A percentile compares a stretch with the other conserved stretches of the same genome.
Conservation (phyloP, 2,329 filamentous ascomycete genomes). For the Tolypocladium inflatum region DNA sequence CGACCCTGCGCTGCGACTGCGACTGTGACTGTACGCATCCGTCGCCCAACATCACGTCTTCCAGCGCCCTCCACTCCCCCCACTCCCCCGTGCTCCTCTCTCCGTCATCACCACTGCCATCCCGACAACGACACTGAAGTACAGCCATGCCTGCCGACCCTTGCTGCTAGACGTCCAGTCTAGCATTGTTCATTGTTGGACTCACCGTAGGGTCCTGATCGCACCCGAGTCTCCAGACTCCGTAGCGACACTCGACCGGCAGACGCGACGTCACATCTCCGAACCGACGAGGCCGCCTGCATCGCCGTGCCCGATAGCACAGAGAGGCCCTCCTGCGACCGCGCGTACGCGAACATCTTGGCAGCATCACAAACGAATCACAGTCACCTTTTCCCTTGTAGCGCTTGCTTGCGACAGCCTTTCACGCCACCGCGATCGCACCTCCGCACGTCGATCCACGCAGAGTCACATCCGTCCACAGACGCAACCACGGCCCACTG, state of each 20-base stretch:
- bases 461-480: background rate
- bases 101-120: conserved; percentile 3
- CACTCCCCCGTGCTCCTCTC: conserved; percentile 1
- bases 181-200: conserved; percentile 11
- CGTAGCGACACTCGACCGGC: background rate
- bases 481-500: background rate
- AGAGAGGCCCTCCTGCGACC: background rate
- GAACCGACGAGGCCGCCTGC: background rate
- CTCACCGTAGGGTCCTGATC: conserved; percentile 8
- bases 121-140: background rate
- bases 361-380: background rate
- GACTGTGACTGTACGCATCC: background rate
- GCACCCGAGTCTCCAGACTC: conserved; percentile 7
- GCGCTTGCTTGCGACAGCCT: background rate
- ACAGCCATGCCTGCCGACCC: conserved; percentile 11
- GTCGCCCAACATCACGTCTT: conserved; percentile 1
- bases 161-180: conserved; percentile 13
- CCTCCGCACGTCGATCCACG: background rate
- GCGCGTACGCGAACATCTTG: background rate
- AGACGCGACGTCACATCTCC: background rate
- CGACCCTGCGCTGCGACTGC: background rate
- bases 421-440: background rate
- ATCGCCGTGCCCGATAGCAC: background rate
- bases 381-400: background rate
- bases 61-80: background rate